Evolutionary conservation across 305 asterid species (phyloP), one percentile per base, ranked within the genome.

Genomic region (Fraxinus velutina): DNA sequence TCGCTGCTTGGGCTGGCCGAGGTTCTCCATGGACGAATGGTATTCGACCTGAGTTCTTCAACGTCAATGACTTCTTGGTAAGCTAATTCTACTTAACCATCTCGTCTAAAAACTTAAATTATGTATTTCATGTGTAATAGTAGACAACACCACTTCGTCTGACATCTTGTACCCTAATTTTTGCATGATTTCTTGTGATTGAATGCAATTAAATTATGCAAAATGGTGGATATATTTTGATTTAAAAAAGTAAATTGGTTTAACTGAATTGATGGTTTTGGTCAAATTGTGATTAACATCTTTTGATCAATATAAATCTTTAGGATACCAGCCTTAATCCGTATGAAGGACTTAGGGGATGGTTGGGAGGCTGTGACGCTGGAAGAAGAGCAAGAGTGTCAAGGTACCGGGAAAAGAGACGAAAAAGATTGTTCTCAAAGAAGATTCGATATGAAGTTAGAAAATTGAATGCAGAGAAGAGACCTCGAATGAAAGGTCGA

Each of bases 401-500:
- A 5, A 80, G 97, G 76, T 93, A 93, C 77, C 90, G 89, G 75
- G 95, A 93, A 79, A 93, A 93, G 91, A 89, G 94, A 76, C 84
- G 93, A 73, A 92, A 87, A 5, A 87, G 97, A 80, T 64, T 92
- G 87, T 92, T 92, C 79, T 88, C 97, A 0, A 92, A 91, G 92
- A 93, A 93, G 88, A 93, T 93, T 6, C 80, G 97, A 21, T 92
- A 93, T 37, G 89, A 93, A 84, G 97, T 93, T 17, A 88, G 97
- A 91, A 93, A 93, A 80, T 19, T 92, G 19, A 93, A 92, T 4
- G 97, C 97, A 75, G 97, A 93, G 77, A 92, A 93, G 85, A 88
- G 97, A 70, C 97, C 97, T 4, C 84, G 97, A 19, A 84, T 93
- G 83, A 92, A 91, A 89, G 97, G 97, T n/a, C 90, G 97, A 36